These are phyloP conservation scores for Orobanche coerulescens DNA, from an alignment of 257 asterid genomes.

Conservation along the genomic window DNA sequence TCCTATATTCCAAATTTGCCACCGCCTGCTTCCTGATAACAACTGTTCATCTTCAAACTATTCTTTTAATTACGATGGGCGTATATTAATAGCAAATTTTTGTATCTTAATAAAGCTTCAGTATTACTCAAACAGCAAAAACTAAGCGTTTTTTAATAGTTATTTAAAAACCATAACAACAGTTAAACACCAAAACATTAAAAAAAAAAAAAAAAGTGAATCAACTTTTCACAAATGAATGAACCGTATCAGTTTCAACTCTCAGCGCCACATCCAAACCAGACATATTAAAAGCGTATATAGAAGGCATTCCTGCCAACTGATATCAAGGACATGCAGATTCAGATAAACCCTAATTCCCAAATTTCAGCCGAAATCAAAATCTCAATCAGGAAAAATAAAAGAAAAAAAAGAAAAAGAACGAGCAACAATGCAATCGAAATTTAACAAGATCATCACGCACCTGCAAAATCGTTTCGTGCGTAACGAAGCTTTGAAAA, in stretches of 20 bases:
- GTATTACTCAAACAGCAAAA: background rate
- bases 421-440: background rate
- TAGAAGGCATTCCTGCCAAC: background rate
- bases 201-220: background rate
- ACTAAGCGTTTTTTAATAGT: background rate
- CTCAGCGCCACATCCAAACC: background rate
- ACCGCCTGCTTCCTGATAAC: background rate
- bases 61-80: background rate
- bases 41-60: constrained; percentile 2
- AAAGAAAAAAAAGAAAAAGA: too few relatives aligned
- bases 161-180: background rate
- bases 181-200: background rate
- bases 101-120: background rate
- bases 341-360: constrained; percentile 24
- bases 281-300: background rate
- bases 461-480: background rate
- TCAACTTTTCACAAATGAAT: background rate
- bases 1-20: background rate
- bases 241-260: background rate
- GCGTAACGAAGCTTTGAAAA: constrained; percentile 25
- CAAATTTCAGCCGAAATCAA: constrained; percentile 18
- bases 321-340: constrained; percentile 8
- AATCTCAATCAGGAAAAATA: constrained; percentile 13
- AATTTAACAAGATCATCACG: background rate
- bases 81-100: background rate